These are phyloP conservation scores for Hypoxylon lenormandii DNA, from an alignment of 495 filamentous ascomycete species.

Conservation along the genomic window DNA sequence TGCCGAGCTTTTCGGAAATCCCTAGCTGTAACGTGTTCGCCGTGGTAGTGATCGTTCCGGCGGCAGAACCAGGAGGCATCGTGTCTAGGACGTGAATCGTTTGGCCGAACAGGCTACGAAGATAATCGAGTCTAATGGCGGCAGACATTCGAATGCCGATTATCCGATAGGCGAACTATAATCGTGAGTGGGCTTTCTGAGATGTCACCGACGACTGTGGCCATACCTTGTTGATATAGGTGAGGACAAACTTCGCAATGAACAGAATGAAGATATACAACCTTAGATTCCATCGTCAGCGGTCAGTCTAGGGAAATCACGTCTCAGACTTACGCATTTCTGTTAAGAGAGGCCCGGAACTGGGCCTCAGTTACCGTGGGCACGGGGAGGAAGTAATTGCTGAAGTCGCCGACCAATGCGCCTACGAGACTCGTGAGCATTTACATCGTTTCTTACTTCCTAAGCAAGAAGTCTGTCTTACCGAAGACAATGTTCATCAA, in stretches of 20 bases:
- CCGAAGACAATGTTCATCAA: conserved; percentile 50
- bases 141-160: conserved; percentile 66
- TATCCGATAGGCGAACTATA: conserved; percentile 59
- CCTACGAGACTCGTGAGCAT: conserved; percentile 41
- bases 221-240: conserved; percentile 61
- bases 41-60: conserved; percentile 69
- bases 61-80: conserved; percentile 65
- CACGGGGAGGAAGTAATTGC: conserved; percentile 44
- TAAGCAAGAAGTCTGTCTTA: conserved; percentile 16
- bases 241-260: conserved; percentile 59
- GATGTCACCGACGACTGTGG: neutral
- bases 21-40: conserved; percentile 72
- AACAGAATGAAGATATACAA: conserved; percentile 57
- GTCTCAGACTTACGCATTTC: conserved; percentile 39
- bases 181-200: conserved; percentile 25
- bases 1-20: conserved; percentile 67
- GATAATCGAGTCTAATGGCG: conserved; percentile 65
- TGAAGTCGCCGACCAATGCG: conserved; percentile 48
- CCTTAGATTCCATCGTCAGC: conserved; percentile 33
- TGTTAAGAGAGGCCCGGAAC: conserved; percentile 45
- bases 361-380: conserved; percentile 40
- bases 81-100: conserved; percentile 69
- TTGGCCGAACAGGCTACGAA: conserved; percentile 66
- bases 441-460: neutral
- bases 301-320: too few species aligned